Conservation (phyloP, 257 asterid species). For the Cordia subcordata region DNA sequence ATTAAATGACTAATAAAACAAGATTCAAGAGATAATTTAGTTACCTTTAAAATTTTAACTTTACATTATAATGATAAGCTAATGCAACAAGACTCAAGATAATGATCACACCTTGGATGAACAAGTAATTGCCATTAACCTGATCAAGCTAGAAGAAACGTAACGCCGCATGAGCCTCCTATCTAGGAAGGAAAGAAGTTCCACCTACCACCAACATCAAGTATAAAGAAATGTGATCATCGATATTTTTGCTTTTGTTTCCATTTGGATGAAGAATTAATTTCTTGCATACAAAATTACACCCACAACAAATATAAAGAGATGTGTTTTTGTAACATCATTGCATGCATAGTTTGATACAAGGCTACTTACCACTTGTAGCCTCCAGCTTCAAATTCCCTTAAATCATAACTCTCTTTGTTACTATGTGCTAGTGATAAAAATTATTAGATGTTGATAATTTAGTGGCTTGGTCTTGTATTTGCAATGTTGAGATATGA, state of each 20-base stretch:
- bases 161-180: constrained; percentile 53
- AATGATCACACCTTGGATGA: constrained; percentile 35
- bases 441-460: constrained; percentile 34
- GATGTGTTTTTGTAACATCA: no score
- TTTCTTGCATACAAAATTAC: constrained; percentile 34
- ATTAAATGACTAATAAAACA: no score
- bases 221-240: constrained; percentile 50
- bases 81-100: background rate
- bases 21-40: no score
- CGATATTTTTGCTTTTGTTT: constrained; percentile 50
- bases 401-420: constrained; percentile 34
- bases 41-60: no score
- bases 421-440: constrained; percentile 40
- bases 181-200: constrained; percentile 29
- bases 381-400: constrained; percentile 60
- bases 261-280: constrained; percentile 60
- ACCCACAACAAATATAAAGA: no score
- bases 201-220: constrained; percentile 30
- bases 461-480: constrained; percentile 46
- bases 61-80: no score
- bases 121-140: constrained; percentile 44
- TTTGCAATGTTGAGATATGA: constrained; percentile 22
- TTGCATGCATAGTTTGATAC: no score
- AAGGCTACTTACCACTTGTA: constrained; percentile 72
- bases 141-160: constrained; percentile 61